Evolutionary conservation across 768 basidiomycete species (phyloP).

Genomic region (Tylopilus balloui): DNA sequence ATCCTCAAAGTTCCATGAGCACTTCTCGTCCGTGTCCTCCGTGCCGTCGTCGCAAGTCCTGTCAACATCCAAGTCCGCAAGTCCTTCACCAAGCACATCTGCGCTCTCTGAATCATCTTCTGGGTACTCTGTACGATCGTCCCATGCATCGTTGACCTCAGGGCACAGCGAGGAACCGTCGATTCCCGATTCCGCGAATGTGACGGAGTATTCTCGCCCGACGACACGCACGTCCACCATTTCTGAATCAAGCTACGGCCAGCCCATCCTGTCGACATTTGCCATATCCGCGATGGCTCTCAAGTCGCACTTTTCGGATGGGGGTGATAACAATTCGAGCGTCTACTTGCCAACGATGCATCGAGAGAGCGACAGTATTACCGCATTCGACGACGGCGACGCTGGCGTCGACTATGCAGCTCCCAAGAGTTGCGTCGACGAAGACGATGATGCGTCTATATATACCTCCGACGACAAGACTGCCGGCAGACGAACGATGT

Average conservation of each 20-base stretch:
- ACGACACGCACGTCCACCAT: conserved; percentile 18
- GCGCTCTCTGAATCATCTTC: conserved; percentile 31
- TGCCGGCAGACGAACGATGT: conserved; percentile 33
- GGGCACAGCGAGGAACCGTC: conserved; percentile 13
- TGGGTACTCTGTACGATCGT: conserved; percentile 27
- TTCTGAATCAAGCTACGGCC: conserved; percentile 23
- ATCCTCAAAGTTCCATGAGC: conserved; percentile 32
- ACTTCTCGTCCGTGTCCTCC: conserved; percentile 29
- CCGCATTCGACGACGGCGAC: conserved; percentile 23
- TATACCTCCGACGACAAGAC: conserved; percentile 31
- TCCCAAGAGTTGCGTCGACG: conserved; percentile 12
- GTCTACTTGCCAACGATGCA: conserved; percentile 17
- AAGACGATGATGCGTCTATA: conserved; percentile 29
- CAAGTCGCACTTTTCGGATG: conserved; percentile 20
- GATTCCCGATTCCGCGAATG: conserved; percentile 8
- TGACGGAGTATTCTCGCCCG: conserved; percentile 14
- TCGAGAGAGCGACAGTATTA: conserved; percentile 14
- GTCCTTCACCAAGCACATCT: conserved; percentile 17
- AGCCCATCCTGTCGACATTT: conserved; percentile 6
- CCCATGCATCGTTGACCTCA: conserved; percentile 17
- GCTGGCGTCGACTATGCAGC: conserved; percentile 15
- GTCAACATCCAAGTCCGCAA: conserved; percentile 8
- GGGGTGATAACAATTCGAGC: conserved; percentile 16
- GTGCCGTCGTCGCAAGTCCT: conserved; percentile 14
- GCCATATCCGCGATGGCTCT: neutral